Conservation (phyloP, 2,329 filamentous ascomycete species). For the Fusarium sarcochroum region DNA sequence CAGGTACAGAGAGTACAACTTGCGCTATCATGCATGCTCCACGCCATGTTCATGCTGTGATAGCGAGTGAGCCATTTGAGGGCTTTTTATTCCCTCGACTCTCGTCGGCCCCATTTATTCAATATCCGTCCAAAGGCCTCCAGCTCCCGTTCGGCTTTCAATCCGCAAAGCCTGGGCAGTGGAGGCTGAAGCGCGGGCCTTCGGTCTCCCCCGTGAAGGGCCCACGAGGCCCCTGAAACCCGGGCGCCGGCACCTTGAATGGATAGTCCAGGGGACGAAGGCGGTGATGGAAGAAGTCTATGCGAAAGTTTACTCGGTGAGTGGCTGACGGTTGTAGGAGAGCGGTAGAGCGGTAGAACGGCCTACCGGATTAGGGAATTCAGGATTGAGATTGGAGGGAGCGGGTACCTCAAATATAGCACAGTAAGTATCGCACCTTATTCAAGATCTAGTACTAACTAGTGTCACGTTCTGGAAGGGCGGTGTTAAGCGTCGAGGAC, state of each 20-base stretch:
- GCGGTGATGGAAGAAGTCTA: conserved; percentile 1
- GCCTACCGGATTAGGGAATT: conserved; percentile 36
- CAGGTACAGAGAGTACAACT: conserved; percentile 21
- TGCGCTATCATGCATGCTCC: conserved; percentile 18
- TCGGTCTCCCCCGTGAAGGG: conserved; percentile 36
- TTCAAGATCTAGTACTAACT: not conserved
- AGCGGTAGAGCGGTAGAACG: conserved; percentile 8
- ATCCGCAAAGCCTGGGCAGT: conserved; percentile 7
- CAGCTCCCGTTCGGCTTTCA: conserved; percentile 3
- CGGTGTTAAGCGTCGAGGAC: conserved; percentile 28
- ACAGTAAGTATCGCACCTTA: not conserved
- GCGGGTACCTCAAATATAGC: too few relatives aligned
- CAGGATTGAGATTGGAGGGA: conserved; percentile 8
- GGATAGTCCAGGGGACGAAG: conserved; percentile 6
- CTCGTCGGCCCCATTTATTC: conserved; percentile 11
- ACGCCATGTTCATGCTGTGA: conserved; percentile 21
- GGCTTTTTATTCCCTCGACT: conserved; percentile 29
- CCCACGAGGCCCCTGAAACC: conserved; percentile 33
- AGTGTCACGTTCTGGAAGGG: conserved; percentile 41
- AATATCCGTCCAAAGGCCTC: conserved; percentile 19
- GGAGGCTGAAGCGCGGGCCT: conserved; percentile 18
- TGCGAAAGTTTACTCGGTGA: not conserved
- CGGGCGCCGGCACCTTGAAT: conserved; percentile 17
- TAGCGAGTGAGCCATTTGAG: conserved; percentile 35
- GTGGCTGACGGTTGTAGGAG: not conserved